A percentile compares a stretch with the other conserved stretches of the same genome.
phyloP scores from a whole-genome alignment of 129 eudicot species.

The Lonicera japonica region DNA sequence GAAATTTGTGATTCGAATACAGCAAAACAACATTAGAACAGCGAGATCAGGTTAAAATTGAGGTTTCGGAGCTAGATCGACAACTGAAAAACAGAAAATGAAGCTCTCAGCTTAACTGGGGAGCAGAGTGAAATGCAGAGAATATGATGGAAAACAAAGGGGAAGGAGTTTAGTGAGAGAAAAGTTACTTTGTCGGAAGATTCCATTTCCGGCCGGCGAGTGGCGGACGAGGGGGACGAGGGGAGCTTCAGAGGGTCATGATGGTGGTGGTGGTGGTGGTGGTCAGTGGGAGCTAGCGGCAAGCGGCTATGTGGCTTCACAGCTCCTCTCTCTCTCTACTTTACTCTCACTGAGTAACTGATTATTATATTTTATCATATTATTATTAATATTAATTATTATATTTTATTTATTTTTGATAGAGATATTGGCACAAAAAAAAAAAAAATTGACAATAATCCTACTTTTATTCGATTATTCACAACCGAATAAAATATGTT shows the following conservation, averaged over 20 bases:
- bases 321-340: no score
- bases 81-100: not conserved
- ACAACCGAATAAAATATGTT: no score
- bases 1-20: not conserved
- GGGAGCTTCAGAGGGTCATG: constrained; percentile 20
- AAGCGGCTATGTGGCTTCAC: constrained; percentile 32
- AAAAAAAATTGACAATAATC: no score
- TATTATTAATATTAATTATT: no score
- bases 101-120: not conserved
- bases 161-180: no score
- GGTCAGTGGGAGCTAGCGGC: constrained; percentile 33
- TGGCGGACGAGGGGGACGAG: no score
- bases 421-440: no score
- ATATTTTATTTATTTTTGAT: no score
- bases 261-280: constrained; percentile 18
- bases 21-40: not conserved
- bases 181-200: not conserved
- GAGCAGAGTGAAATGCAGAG: not conserved
- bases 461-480: no score
- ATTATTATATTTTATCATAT: no score
- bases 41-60: not conserved
- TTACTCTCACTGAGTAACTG: no score
- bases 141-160: not conserved
- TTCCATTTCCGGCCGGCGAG: not conserved
- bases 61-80: constrained; percentile 19